A percentile compares a stretch with the other conserved stretches of the same genome.
Evolutionary conservation across 306 rosid genomes (phyloP).

Genomic region (Quercus parvula): DNA sequence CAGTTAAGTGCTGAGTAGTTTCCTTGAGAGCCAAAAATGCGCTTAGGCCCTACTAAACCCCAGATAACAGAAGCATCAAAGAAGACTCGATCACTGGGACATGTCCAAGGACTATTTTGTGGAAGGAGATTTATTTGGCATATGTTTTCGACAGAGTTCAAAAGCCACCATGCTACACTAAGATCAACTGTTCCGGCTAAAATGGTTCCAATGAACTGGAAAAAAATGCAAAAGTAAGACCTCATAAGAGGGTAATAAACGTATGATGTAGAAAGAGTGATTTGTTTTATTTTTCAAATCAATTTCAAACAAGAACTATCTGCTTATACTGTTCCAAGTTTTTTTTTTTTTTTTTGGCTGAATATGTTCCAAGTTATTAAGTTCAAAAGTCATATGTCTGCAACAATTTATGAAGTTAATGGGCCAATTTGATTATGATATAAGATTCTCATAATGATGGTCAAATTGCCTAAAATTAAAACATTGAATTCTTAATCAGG

Average conservation of each 20-base stretch:
- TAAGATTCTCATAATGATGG: no score
- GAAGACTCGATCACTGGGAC: conserved; percentile 68
- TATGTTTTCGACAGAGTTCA: conserved; percentile 49
- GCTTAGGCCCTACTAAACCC: conserved; percentile 77
- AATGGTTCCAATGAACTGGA: conserved; percentile 74
- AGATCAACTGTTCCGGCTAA: conserved; percentile 77
- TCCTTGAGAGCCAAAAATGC: conserved; percentile 63
- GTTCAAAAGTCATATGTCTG: not conserved
- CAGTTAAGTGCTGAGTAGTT: conserved; percentile 67
- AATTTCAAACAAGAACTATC: not conserved
- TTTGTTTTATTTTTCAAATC: not conserved
- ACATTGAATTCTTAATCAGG: no score
- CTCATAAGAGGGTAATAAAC: not conserved
- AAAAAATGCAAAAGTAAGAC: not conserved
- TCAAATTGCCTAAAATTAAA: no score
- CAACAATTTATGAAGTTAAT: no score
- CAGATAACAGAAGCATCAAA: conserved; percentile 85
- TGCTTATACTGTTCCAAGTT: not conserved
- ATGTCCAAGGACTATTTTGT: conserved; percentile 71
- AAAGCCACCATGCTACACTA: conserved; percentile 78
- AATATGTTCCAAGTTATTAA: not conserved
- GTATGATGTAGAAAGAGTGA: not conserved
- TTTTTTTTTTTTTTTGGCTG: no score
- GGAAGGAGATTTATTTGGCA: conserved; percentile 51
- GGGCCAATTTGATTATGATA: no score